Conservation (phyloP, 179 eudicot genomes). For the Silene coronaria region DNA sequence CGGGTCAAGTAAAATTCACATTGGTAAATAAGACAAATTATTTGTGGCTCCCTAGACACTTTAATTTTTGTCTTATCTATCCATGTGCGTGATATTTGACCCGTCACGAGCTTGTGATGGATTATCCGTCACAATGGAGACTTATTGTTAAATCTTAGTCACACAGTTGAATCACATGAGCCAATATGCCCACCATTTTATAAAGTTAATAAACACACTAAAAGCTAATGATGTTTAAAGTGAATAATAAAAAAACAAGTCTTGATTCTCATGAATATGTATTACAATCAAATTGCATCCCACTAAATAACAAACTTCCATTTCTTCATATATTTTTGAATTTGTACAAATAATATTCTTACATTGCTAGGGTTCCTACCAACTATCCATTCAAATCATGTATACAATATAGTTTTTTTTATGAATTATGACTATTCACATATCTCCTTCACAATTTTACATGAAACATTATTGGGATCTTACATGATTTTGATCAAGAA, state of each 20-base stretch:
- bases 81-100: too few relatives aligned
- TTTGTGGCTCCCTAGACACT: too few relatives aligned
- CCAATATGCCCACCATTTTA: conserved; percentile 8
- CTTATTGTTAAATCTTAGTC: conserved; percentile 3
- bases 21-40: too few relatives aligned
- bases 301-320: conserved; percentile 33
- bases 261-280: conserved; percentile 27
- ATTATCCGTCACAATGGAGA: too few relatives aligned
- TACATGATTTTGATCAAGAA: conserved; percentile 24
- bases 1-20: too few relatives aligned
- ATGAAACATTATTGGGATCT: conserved; percentile 33
- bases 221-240: conserved; percentile 17
- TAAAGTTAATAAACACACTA: conserved; percentile 25
- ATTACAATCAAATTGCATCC: conserved; percentile 25
- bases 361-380: conserved; percentile 27
- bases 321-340: conserved; percentile 4
- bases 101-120: too few relatives aligned
- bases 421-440: conserved; percentile 25
- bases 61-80: too few relatives aligned
- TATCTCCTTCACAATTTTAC: conserved; percentile 32
- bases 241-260: conserved; percentile 14
- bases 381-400: conserved; percentile 17
- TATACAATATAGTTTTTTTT: conserved; percentile 12
- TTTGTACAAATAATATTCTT: conserved; percentile 30
- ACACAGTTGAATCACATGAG: conserved; percentile 23